Base-by-base conservation (phyloP, 139 green algal species). In the Chlorella vulgaris region DNA sequence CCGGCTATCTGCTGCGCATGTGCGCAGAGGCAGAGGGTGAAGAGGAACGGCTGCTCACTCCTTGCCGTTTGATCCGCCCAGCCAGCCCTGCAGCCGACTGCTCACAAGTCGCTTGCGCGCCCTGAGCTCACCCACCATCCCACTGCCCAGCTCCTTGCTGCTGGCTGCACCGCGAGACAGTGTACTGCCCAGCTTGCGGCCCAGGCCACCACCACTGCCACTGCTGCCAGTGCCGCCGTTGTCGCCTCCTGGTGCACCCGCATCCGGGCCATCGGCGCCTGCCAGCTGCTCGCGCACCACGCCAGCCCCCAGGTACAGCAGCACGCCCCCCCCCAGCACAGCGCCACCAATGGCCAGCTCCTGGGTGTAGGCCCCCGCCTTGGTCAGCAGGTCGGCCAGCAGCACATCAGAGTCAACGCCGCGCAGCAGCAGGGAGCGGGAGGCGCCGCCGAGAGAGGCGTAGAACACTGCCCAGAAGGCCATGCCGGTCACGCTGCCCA, bases 381-480 rank as follows among this genome's bases (percentile, higher is more conserved):
- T 79, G 13, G 81, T 80, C 28, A 76, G 71, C 66, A 94, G 43
- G 62, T 92, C 89, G 75, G 80, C 81, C 71, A 71, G 73, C 39
- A 95, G 74, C n/a, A 83, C 81, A 24, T 86, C 89, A 26, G 93
- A 63, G 73, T 53, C 78, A 28, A 67, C 84, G 7, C 92, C 90
- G 36, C 74, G 84, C 0, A 88, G 70, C 83, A 97, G 88, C 83
- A 96, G 86, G 21, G 58, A 71, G 1, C 90, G 67, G 43, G 83
- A 87, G 24, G 92, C 93, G 21, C 86, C 90, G 26, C 94, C 94
- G 42, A 97, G 78, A 1, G 89, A 91, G 15, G 92, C 92, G 73
- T 97, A 97, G 42, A 96, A 38, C 2, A 88, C 42, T 13, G 35
- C 62, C 94, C 94, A 97, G 65, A 92, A 87, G 6, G 74, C 75